Conservation (phyloP, 495 filamentous ascomycete species). For the Sordaria brevicollis region DNA sequence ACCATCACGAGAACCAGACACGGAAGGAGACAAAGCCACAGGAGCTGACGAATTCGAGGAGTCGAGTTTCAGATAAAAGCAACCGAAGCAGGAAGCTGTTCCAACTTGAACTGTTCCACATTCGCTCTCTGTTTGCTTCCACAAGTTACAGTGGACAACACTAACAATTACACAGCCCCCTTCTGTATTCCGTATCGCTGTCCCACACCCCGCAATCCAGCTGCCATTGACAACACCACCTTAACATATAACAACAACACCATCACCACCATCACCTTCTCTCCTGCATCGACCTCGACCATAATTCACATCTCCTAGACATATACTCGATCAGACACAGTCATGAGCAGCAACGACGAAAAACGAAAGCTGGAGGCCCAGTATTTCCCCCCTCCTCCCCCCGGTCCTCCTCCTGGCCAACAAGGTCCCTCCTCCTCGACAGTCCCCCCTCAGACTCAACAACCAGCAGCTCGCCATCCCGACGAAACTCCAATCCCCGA, state of each 20-base stretch:
- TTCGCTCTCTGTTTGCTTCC: background rate
- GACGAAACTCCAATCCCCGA: slow-evolving; percentile 20
- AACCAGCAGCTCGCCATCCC: slow-evolving; percentile 10
- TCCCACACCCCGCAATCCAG: background rate
- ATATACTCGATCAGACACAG: background rate
- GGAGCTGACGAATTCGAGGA: background rate
- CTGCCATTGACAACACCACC: background rate
- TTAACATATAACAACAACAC: background rate
- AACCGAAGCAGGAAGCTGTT: background rate
- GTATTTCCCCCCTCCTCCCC: slow-evolving; percentile 16
- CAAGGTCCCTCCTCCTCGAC: background rate
- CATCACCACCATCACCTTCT: background rate
- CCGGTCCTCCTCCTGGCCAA: slow-evolving; percentile 7
- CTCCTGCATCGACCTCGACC: background rate
- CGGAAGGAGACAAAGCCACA: background rate
- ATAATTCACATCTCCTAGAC: background rate
- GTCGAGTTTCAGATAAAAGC: background rate
- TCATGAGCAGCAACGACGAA: background rate
- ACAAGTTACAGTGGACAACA: background rate
- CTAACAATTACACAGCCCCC: background rate
- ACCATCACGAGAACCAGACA: background rate
- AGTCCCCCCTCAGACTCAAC: background rate
- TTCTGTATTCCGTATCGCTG: background rate
- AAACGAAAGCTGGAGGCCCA: slow-evolving; percentile 4
- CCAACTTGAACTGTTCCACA: background rate